Base-by-base conservation (phyloP, 2,329 filamentous ascomycete species). In the Colletotrichum australisinense region DNA sequence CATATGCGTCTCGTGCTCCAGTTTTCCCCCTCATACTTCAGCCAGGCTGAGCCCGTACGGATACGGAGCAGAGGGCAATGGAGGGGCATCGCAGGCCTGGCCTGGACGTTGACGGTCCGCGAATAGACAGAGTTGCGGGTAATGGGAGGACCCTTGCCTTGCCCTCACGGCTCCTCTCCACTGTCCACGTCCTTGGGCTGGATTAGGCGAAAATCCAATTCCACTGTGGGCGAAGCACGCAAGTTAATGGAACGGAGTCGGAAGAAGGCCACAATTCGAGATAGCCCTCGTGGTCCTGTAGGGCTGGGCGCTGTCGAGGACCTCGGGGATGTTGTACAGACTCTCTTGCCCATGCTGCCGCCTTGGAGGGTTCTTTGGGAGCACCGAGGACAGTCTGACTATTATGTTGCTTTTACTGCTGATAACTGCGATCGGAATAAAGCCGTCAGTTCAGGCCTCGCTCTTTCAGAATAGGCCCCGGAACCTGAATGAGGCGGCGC, bases 401-500 rank as follows among this genome's bases (percentile, higher is more conserved):
- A 35, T 42, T 57, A 63, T 64, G 69, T 69, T 67, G 22, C 57
- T 35, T 72, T 63, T 56, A 28, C 42, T 8, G 42, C 55, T 70
- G 46, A 35, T 52, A 30, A 42, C 58, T 63, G 69, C 58, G 58
- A 72, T 69, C 58, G 58, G 58, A 55, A 69, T 26, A 12, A 19
- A 30, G 24, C 28, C 42, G 49, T 24, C 58, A 14, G 42, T 24
- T 28, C 49, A 32, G 42, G 65, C 46, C 42, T 55, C 22, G 30
- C 49, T 64, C 16, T 28, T 68, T 16, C 28, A 68, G 30, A 42
- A 32, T 16, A 42, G 11, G 32, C 30, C 7, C 67, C 67, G 60
- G 67, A 58, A 64, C n/a, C 55, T 70, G 62, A 55, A 26, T n/a
- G 53, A 66, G 67, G 67, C 67, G 62, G 22, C 62, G 62, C 67